Evolutionary conservation across 805 yeast species (phyloP).

Genomic region (Lachancea sp.): DNA sequence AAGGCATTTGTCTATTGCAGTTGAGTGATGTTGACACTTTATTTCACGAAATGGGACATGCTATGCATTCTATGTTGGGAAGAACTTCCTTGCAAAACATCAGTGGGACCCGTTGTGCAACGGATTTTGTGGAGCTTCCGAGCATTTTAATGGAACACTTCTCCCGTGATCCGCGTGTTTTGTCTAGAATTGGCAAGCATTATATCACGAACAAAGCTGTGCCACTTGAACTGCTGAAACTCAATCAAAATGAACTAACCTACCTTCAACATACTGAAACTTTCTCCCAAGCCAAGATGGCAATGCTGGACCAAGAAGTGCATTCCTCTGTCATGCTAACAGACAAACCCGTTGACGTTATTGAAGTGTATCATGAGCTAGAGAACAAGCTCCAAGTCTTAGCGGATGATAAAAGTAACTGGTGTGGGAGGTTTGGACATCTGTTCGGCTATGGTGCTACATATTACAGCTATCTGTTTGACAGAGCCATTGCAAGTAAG

Average conservation of each 20-base stretch:
- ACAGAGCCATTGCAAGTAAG: conserved; percentile 84
- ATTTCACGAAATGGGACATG: conserved; percentile 99
- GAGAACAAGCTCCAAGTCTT: conserved; percentile 56
- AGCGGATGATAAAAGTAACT: conserved; percentile 63
- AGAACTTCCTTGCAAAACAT: conserved; percentile 84
- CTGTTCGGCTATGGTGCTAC: conserved; percentile 89
- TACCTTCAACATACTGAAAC: conserved; percentile 64
- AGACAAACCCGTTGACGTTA: conserved; percentile 46
- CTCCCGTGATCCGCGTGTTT: conserved; percentile 73
- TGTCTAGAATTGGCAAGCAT: conserved; percentile 67
- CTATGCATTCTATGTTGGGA: conserved; percentile 96
- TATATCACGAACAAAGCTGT: conserved; percentile 53
- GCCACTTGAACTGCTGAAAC: conserved; percentile 43
- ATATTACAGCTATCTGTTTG: conserved; percentile 85
- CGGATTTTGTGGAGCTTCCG: conserved; percentile 95
- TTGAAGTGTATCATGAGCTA: conserved; percentile 56
- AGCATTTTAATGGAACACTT: conserved; percentile 95
- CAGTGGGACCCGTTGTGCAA: conserved; percentile 90
- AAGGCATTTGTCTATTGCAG: conserved; percentile 52
- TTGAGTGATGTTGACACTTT: conserved; percentile 84
- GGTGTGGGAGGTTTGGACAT: conserved; percentile 96
- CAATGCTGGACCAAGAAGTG: conserved; percentile 74
- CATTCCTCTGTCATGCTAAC: conserved; percentile 43
- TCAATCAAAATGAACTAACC: conserved; percentile 46
- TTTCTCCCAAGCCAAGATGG: conserved; percentile 84